Evolutionary conservation across 2,329 filamentous ascomycete genomes (phyloP).

Genomic region (Clonostachys rosea): DNA sequence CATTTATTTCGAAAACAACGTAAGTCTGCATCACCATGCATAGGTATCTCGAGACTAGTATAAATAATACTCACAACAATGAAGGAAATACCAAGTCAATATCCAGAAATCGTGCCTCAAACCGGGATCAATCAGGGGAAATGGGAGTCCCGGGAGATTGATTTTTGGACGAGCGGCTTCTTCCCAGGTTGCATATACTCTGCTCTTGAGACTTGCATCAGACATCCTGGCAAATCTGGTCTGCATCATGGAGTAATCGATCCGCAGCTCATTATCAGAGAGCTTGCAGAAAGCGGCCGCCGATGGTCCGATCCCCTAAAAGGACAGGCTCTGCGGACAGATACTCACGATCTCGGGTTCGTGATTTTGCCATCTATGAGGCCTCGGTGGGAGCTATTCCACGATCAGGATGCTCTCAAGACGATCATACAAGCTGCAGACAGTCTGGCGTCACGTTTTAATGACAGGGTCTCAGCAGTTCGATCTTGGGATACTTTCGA

Average conservation of each 20-base stretch:
- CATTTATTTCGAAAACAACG: too few relatives aligned
- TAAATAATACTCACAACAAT: too few relatives aligned
- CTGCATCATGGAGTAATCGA: too few relatives aligned
- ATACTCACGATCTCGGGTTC: constrained; percentile 51
- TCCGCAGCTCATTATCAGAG: too few relatives aligned
- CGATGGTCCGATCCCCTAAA: constrained; percentile 28
- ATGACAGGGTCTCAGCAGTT: constrained; percentile 35
- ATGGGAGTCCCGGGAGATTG: constrained; percentile 12
- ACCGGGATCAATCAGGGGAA: constrained; percentile 12
- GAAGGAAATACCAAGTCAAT: constrained; percentile 2
- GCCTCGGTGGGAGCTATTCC: constrained; percentile 39
- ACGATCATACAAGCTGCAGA: constrained; percentile 36
- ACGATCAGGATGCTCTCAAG: constrained; percentile 27
- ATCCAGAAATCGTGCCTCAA: constrained; percentile 24
- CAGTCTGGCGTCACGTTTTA: constrained; percentile 34
- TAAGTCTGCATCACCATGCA: too few relatives aligned
- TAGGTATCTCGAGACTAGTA: too few relatives aligned
- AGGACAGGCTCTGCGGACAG: constrained; percentile 27
- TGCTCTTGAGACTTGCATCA: constrained; percentile 21
- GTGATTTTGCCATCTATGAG: constrained; percentile 45
- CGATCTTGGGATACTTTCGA: constrained; percentile 39
- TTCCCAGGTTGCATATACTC: constrained; percentile 29
- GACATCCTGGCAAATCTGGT: too few relatives aligned
- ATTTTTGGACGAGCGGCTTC: constrained; percentile 37
- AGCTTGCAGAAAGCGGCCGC: constrained; percentile 13